Base-by-base conservation (phyloP, 768 basidiomycete species). In the Nidula microcarpa region DNA sequence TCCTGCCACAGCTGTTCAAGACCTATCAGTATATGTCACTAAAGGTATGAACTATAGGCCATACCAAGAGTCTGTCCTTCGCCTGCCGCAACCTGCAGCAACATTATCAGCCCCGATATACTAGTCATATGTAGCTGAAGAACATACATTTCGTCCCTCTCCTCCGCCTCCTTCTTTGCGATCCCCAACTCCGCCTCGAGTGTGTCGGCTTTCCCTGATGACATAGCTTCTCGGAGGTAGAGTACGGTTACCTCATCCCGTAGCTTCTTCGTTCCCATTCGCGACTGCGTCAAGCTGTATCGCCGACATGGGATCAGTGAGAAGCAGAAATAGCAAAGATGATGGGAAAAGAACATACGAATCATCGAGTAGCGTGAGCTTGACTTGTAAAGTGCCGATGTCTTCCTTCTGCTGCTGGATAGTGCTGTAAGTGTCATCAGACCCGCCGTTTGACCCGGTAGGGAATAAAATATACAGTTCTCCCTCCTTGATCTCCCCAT, bases 1-100 rank as follows among this genome's bases (percentile, higher is more conserved):
- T 87, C 83, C 60, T 86, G 57, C 8, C 45, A n/a, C 11, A 52
- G 30, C 51, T 52, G 39, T 30, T 30, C 23, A 30, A 30, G 3
- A 30, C 23, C 23, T 30, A 30, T 30, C 23, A 30, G 23, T 30
- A 30, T 30, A 4, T 30, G 23, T 4, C 23, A 30, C 23, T 30
- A 30, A 30, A 30, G 23, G 23, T 30, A 30, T 30, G 23, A 30
- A 30, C 23, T 30, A 30, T 30, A 30, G 23, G 6, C 10, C 23
- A 46, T 46, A 46, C 23, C 14, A 46, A 46, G 23, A 46, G 44
- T 46, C 11, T 14, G 9, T 46, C 23, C 14, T 10, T 46, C 14
- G 13, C 23, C 13, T 46, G 14, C 44, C 23, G 13, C 11, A 41
- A 46, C 23, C 23, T 30, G 23, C 23, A 30, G 23, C 23, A 30